These are phyloP conservation scores for Talaromyces borbonicus DNA, from an alignment of 495 filamentous ascomycete genomes.

Conservation along the genomic window DNA sequence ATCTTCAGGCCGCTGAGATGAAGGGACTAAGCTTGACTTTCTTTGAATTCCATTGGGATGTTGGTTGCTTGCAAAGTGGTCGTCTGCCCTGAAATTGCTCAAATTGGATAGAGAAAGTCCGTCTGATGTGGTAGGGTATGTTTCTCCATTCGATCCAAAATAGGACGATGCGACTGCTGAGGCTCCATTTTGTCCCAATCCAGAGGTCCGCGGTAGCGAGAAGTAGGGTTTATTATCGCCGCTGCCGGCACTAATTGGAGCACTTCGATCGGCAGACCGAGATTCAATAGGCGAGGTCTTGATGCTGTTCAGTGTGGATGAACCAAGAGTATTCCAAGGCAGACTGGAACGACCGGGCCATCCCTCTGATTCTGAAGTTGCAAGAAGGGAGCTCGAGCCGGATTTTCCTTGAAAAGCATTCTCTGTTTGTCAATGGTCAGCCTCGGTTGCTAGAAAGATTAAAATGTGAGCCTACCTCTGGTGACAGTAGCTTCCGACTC, in stretches of 20 bases:
- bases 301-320: slow-evolving; percentile 28
- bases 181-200: slow-evolving; percentile 15
- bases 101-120: slow-evolving; percentile 23
- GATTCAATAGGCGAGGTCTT: slow-evolving; percentile 42
- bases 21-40: slow-evolving; percentile 19
- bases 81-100: slow-evolving; percentile 20
- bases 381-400: slow-evolving; percentile 56
- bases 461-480: not conserved
- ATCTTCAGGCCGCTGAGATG: slow-evolving; percentile 19
- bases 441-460: not conserved
- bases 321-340: slow-evolving; percentile 47
- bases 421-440: slow-evolving; percentile 9
- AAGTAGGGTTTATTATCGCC: slow-evolving; percentile 33
- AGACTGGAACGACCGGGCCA: slow-evolving; percentile 38
- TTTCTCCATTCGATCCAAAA: slow-evolving; percentile 22
- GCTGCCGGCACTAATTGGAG: slow-evolving; percentile 28
- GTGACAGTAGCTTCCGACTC: slow-evolving; percentile 4
- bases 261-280: slow-evolving; percentile 32
- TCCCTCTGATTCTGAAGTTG: slow-evolving; percentile 54
- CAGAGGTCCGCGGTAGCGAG: slow-evolving; percentile 23
- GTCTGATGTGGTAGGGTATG: slow-evolving; percentile 25
- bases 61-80: slow-evolving; percentile 17
- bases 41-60: slow-evolving; percentile 21
- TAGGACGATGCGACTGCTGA: slow-evolving; percentile 24
- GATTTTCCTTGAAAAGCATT: slow-evolving; percentile 40